Conservation (phyloP, 345 rosid genomes). For the Tarenaya hassleriana region DNA sequence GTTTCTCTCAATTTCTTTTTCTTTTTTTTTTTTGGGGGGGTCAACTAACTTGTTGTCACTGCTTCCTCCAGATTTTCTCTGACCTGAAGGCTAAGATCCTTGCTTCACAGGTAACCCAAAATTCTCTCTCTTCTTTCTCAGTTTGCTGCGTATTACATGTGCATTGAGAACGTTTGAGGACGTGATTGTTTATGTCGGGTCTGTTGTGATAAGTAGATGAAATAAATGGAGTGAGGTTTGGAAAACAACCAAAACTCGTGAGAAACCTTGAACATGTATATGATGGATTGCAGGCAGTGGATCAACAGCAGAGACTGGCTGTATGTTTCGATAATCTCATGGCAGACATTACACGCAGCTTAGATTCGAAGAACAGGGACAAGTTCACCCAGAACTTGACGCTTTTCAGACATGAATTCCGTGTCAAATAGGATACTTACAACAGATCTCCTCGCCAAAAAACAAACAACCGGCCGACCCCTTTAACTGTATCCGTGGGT, state of each 20-base stretch:
- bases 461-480: too few relatives aligned
- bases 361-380: constrained; percentile 95
- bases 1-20: constrained; percentile 4
- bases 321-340: constrained; percentile 85
- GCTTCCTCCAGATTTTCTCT: constrained; percentile 60
- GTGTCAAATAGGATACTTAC: constrained; percentile 45
- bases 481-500: constrained; percentile 24
- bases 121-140: not conserved
- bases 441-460: constrained; percentile 9
- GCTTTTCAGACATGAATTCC: constrained; percentile 83
- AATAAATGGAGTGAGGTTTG: not conserved
- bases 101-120: constrained; percentile 65
- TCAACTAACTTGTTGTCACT: constrained; percentile 18
- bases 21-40: not conserved
- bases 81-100: constrained; percentile 87
- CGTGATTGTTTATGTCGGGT: too few relatives aligned
- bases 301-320: constrained; percentile 82
- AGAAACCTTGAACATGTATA: not conserved
- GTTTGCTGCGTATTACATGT: not conserved
- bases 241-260: not conserved
- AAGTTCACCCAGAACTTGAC: constrained; percentile 90
- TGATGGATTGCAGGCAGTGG: constrained; percentile 77
- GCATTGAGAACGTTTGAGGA: not conserved
- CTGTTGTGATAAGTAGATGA: too few relatives aligned
- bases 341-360: constrained; percentile 76